Conservation (phyloP, 1,284 basidiomycete species). For the Boletus smithii region DNA sequence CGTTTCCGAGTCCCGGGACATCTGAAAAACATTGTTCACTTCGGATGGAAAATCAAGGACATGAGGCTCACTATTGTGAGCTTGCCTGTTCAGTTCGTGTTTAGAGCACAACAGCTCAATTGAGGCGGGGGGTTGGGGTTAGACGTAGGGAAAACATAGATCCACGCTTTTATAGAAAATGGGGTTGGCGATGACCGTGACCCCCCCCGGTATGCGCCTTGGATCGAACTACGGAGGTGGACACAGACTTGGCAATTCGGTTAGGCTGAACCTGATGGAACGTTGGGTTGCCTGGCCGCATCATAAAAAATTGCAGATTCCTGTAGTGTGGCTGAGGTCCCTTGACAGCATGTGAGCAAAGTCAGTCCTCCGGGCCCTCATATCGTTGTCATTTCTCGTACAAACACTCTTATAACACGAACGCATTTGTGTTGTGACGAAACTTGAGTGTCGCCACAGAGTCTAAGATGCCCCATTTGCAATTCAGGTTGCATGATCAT, state of each 20-base stretch:
- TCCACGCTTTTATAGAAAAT: slow-evolving; percentile 17
- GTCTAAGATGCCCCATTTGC: too few species aligned
- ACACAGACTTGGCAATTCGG: not conserved
- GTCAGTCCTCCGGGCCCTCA: too few species aligned
- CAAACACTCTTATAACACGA: too few species aligned
- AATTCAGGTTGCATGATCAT: too few species aligned
- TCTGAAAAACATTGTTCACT: slow-evolving; percentile 5
- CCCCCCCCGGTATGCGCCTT: not conserved
- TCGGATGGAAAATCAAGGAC: not conserved
- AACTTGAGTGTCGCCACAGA: too few species aligned
- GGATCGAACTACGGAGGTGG: not conserved
- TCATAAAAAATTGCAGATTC: too few species aligned
- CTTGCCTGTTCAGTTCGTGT: not conserved
- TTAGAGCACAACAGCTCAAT: not conserved
- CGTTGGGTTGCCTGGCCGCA: slow-evolving; percentile 2
- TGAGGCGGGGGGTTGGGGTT: not conserved
- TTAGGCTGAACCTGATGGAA: not conserved
- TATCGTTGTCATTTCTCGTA: too few species aligned
- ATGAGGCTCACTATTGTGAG: slow-evolving; percentile 11
- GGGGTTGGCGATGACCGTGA: not conserved
- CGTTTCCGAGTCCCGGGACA: slow-evolving; percentile 2
- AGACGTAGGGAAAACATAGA: not conserved
- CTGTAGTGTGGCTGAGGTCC: too few species aligned
- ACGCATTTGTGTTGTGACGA: too few species aligned
- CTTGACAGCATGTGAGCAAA: too few species aligned